These are phyloP conservation scores for Carpinus viminea DNA, from an alignment of 306 rosid genomes.

Conservation along the genomic window DNA sequence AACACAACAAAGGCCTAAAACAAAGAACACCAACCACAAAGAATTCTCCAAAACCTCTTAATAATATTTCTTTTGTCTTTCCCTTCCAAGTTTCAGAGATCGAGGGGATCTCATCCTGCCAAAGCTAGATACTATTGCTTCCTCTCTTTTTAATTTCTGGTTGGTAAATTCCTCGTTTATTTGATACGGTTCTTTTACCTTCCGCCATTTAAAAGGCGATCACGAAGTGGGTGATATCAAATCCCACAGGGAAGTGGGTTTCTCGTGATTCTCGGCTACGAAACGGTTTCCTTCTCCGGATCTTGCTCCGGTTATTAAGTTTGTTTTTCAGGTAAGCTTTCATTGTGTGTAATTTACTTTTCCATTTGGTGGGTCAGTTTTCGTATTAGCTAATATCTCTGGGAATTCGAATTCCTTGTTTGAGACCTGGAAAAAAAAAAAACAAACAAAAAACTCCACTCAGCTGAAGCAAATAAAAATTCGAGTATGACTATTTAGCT, in stretches of 20 bases:
- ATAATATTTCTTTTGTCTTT: background rate
- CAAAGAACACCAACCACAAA: background rate
- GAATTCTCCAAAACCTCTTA: background rate
- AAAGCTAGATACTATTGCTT: conserved; percentile 9
- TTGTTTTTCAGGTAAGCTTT: conserved; percentile 35
- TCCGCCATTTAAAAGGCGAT: conserved; percentile 18
- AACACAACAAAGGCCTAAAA: background rate
- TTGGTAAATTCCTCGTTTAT: conserved; percentile 23
- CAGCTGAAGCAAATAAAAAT: conserved; percentile 4
- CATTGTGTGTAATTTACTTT: background rate
- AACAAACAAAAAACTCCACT: background rate
- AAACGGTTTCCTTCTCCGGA: conserved; percentile 35
- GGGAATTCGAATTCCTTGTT: conserved; percentile 6
- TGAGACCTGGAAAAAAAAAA: background rate
- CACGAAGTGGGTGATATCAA: conserved; percentile 22
- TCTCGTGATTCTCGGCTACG: conserved; percentile 34
- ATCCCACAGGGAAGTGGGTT: conserved; percentile 12
- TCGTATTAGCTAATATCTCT: background rate
- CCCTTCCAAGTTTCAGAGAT: background rate
- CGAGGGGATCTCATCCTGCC: background rate
- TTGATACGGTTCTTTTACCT: conserved; percentile 13
- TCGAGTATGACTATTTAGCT: background rate
- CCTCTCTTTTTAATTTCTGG: background rate
- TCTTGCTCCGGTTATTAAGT: conserved; percentile 46
- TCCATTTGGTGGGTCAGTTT: conserved; percentile 18